Evolutionary conservation across 2,329 filamentous ascomycete species (phyloP).

Genomic region (Aspergillus sp.): DNA sequence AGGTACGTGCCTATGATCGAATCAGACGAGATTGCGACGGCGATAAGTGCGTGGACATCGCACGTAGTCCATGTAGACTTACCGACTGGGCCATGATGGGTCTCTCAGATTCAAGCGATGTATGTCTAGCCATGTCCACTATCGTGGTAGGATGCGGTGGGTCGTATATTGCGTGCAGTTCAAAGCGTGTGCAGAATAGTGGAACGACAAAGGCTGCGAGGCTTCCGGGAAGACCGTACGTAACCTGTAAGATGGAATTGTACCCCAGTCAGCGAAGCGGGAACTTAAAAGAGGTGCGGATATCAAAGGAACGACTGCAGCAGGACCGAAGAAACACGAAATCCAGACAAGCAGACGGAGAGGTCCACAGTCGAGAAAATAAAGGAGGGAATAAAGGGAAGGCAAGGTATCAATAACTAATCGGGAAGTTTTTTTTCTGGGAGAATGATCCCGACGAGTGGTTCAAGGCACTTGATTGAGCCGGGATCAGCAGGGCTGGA

Average conservation of each 20-base stretch:
- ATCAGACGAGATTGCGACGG: slow-evolving; percentile 9
- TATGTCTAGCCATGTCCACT: slow-evolving; percentile 38
- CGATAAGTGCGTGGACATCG: not conserved
- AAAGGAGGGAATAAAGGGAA: not conserved
- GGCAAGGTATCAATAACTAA: not conserved
- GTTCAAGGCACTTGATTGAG: not conserved
- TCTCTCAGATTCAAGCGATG: slow-evolving; percentile 55
- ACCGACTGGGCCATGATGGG: slow-evolving; percentile 59
- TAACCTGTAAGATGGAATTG: not conserved
- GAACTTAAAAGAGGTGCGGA: not conserved
- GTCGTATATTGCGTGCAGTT: not conserved
- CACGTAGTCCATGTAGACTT: slow-evolving; percentile 21
- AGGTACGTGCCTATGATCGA: slow-evolving; percentile 48
- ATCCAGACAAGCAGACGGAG: not conserved
- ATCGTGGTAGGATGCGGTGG: not conserved
- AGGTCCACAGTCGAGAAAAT: not conserved
- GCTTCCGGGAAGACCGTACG: not conserved
- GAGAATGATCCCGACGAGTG: not conserved
- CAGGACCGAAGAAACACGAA: not conserved
- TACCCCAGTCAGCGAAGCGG: not conserved
- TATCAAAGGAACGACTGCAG: not conserved
- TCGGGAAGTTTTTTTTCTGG: not conserved
- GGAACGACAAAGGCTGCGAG: not conserved
- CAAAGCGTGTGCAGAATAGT: not conserved
- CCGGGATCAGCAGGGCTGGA: not conserved